Evolutionary conservation across 345 rosid genomes (phyloP).

Genomic region (Chamaenerion angustifolium): DNA sequence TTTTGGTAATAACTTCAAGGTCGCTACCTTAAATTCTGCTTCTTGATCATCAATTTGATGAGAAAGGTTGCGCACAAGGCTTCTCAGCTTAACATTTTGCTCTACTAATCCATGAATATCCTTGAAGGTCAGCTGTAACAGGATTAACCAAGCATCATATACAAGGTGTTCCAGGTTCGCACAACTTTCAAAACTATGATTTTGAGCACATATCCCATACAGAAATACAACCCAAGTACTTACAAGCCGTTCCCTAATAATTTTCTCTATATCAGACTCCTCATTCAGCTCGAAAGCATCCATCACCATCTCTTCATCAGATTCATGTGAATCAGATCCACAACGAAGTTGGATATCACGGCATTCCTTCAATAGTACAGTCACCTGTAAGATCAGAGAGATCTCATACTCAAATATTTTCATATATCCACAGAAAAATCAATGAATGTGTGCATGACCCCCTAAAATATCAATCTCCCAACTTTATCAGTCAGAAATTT

Average conservation of each 20-base stretch:
- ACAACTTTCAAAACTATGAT: too few relatives aligned
- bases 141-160: slow-evolving; percentile 1
- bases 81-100: slow-evolving; percentile 90
- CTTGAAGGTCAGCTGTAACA: slow-evolving; percentile 68
- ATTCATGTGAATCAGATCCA: slow-evolving; percentile 43
- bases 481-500: too few relatives aligned
- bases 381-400: slow-evolving; percentile 37
- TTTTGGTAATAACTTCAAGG: background rate
- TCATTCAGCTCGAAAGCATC: slow-evolving; percentile 31
- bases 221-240: slow-evolving; percentile 13
- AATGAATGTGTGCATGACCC: too few relatives aligned
- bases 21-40: slow-evolving; percentile 65
- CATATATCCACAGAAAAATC: background rate
- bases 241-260: slow-evolving; percentile 66
- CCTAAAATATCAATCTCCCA: too few relatives aligned
- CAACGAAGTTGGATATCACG: slow-evolving; percentile 83
- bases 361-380: slow-evolving; percentile 87
- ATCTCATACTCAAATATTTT: background rate
- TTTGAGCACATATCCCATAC: background rate
- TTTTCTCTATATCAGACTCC: slow-evolving; percentile 54
- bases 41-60: slow-evolving; percentile 62
- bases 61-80: slow-evolving; percentile 70
- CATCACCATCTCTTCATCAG: slow-evolving; percentile 21
- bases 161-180: too few relatives aligned
- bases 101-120: slow-evolving; percentile 91